Base-by-base conservation (phyloP, 2,329 filamentous ascomycete species). In the Aspergillus viridinutans region DNA sequence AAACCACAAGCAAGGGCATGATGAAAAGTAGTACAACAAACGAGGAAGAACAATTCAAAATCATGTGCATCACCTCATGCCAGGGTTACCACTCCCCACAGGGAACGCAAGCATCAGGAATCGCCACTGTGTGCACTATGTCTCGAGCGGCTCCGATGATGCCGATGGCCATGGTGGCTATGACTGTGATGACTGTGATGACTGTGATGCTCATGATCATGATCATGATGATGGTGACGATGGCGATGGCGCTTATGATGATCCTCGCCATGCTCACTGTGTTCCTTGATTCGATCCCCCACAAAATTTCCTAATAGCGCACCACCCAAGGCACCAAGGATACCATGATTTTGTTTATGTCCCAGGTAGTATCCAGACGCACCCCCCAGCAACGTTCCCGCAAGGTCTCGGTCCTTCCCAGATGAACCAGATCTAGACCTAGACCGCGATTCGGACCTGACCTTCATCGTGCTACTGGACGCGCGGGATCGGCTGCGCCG, bases 311-410 rank as follows among this genome's bases (percentile, higher is more conserved):
- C 84, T 2, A 81, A 55, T 49, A 86, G 76, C 0, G 83, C 83
- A 55, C 84, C 84, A 3, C 81, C 81, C 28, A 86, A 67, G 0
- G 83, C 80, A 10, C 84, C 84, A 9, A 87, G 68, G 29, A 86
- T 71, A 3, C 82, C 82, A 62, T 84, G 82, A n/a, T 81, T 75
- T 23, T 76, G 80, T 62, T 82, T 76, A 68, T 84, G 83, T 20
- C 84, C 84, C 5, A 82, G 73, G 60, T 81, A 80, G 60, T 80
- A 80, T 1, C 84, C 84, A 3, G 83, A 81, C 3, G 82, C 76
- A 47, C 81, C 83, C 47, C 84, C 84, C 14, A 79, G 80, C 3
- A 85, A 69, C 3, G 83, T 79, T 49, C 84, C 82, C 64, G 82
- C 78, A 4, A 86, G 72, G 40, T 83, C 83, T 55, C 84, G 80